Evolutionary conservation across 305 asterid species (phyloP), one percentile per base, ranked within the genome.

Genomic region (Solanum hybrid): DNA sequence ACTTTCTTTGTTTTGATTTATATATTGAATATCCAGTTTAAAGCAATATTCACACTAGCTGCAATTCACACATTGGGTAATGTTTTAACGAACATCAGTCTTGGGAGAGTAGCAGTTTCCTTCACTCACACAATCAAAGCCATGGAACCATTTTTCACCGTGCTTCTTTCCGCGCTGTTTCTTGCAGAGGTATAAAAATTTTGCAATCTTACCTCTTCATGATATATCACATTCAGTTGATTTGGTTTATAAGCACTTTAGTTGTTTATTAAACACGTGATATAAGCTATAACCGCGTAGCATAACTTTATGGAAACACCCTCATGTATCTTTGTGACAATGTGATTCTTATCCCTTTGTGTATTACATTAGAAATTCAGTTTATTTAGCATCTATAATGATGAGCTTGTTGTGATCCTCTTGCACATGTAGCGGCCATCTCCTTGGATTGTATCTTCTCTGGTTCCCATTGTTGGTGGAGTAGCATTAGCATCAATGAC

Each of bases 111-210:
- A 22, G 97, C 98, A n/a, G 98, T 97, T 89, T 97, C 99, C 0
- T 97, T 97, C 94, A 97, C 99, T 86, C 99, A 97, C 92, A 97
- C 99, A 18, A 95, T 97, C 92, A 97, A 97, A 93, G 98, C 99
- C 33, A 95, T 95, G 99, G 99, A 97, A 90, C 99, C 98, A 86
- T 95, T 97, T 95, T 97, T 97, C 92, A 95, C 99, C 2, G 99
- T 97, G 74, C 86, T 97, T 91, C 96, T 97, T 89, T 94, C 98
- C 28, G 92, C 92, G 34, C 86, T 96, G 88, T 93, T 95, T 88
- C 93, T 97, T 64, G 94, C 95, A 20, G 95, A 94, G 99, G 99
- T 97, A 94, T 36, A 16, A 18, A 80, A 1, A 1, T 26, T 73
- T 46, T 46, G 28, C 74, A 29, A 46, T 69, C 74, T 16, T 46